Evolutionary conservation across 805 yeast species (phyloP).

Genomic region (Ascoidea tarda): DNA sequence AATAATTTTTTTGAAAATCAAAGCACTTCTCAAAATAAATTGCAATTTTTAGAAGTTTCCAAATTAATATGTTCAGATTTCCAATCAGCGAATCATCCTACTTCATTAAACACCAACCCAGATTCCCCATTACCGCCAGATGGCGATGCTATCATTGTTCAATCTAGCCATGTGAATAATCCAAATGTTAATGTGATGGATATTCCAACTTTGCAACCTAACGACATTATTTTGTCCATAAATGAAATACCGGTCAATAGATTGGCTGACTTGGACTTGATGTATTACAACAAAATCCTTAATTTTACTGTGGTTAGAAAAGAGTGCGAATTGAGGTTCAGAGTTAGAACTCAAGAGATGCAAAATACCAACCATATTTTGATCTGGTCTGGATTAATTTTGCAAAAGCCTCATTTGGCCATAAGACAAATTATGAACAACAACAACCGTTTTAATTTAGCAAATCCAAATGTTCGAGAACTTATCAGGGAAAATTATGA

Average conservation of each 20-base stretch:
- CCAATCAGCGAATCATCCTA: neutral
- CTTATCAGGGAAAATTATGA: neutral
- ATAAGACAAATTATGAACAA: conserved; percentile 9
- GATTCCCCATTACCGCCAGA: neutral
- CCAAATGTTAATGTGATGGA: conserved; percentile 4
- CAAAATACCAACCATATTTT: conserved; percentile 10
- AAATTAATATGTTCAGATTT: conserved; percentile 10
- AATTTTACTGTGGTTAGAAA: conserved; percentile 10
- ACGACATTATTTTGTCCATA: conserved; percentile 10
- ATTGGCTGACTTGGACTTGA: conserved; percentile 11
- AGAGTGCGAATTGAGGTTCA: conserved; percentile 10
- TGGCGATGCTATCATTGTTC: conserved; percentile 5
- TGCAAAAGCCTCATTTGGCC: conserved; percentile 10
- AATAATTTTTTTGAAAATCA: neutral
- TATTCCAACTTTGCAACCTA: conserved; percentile 10
- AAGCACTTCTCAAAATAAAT: neutral
- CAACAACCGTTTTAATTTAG: too few relatives aligned
- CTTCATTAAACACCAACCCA: neutral
- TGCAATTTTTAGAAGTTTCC: conserved; percentile 10
- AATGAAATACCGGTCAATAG: conserved; percentile 10
- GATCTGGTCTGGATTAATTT: conserved; percentile 10
- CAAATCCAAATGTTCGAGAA: neutral
- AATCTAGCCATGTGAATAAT: conserved; percentile 6
- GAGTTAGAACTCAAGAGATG: conserved; percentile 10
- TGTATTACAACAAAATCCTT: conserved; percentile 10